A percentile compares a stretch with the other conserved stretches of the same genome.
Evolutionary conservation across 495 filamentous ascomycete genomes (phyloP).

Genomic region (Acidiella bohemica): DNA sequence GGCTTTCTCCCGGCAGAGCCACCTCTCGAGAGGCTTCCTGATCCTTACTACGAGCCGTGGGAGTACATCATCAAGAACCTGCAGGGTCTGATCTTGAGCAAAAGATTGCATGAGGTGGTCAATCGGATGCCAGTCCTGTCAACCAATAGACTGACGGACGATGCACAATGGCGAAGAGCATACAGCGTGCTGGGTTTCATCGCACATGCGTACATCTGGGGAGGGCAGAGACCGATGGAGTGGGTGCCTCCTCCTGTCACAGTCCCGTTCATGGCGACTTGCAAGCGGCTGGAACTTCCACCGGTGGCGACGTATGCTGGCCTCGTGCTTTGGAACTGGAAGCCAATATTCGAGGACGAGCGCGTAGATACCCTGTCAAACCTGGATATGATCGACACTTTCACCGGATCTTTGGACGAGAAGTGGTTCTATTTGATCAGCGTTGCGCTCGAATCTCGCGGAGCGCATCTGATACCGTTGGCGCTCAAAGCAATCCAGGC

Average conservation of each 20-base stretch:
- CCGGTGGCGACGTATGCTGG: slow-evolving; percentile 92
- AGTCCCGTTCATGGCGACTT: slow-evolving; percentile 66
- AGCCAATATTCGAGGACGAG: slow-evolving; percentile 69
- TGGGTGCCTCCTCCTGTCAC: slow-evolving; percentile 73
- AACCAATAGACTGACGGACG: slow-evolving; percentile 61
- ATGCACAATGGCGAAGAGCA: slow-evolving; percentile 83
- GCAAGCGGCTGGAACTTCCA: slow-evolving; percentile 69
- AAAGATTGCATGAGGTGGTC: slow-evolving; percentile 59
- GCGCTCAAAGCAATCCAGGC: slow-evolving; percentile 81
- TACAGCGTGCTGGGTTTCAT: slow-evolving; percentile 81
- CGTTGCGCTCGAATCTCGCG: slow-evolving; percentile 87
- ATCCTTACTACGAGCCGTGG: slow-evolving; percentile 89
- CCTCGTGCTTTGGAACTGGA: slow-evolving; percentile 91
- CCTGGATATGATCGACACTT: slow-evolving; percentile 68
- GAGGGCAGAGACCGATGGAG: slow-evolving; percentile 65
- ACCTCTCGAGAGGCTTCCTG: slow-evolving; percentile 67
- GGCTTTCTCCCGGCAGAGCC: slow-evolving; percentile 78
- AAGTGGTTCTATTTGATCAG: slow-evolving; percentile 97
- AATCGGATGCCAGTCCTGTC: slow-evolving; percentile 70
- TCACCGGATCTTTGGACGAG: slow-evolving; percentile 92
- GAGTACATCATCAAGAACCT: slow-evolving; percentile 71
- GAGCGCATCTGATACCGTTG: slow-evolving; percentile 71
- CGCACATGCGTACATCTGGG: slow-evolving; percentile 90
- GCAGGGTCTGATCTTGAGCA: slow-evolving; percentile 74
- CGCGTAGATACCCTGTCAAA: slow-evolving; percentile 71